Percentiles rank a stretch among this genome's conserved stretches.
Conservation (phyloP, 164 flowering plant genomes). For the Malania oleifera region DNA sequence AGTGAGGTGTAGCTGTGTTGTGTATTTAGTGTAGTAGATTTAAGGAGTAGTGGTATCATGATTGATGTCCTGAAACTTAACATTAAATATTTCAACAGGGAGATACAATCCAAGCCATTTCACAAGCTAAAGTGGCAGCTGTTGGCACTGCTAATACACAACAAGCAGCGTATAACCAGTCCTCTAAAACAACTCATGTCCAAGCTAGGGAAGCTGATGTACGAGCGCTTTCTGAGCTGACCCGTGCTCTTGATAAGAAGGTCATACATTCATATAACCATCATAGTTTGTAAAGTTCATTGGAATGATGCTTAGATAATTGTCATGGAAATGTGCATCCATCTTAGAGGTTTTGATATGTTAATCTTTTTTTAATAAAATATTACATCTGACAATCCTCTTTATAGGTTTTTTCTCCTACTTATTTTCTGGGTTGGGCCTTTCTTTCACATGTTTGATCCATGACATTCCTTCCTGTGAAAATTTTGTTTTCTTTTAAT, state of each 20-base stretch:
- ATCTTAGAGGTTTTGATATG: too few relatives aligned
- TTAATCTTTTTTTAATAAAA: too few relatives aligned
- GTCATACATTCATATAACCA: constrained; percentile 11
- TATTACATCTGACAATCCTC: too few relatives aligned
- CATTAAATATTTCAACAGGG: constrained; percentile 11
- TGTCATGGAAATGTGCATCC: too few relatives aligned
- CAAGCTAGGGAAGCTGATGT: constrained; percentile 31
- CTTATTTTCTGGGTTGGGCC: too few relatives aligned
- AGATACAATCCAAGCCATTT: constrained; percentile 5
- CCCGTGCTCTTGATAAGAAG: constrained; percentile 36
- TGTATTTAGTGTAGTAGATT: too few relatives aligned
- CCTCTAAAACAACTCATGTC: constrained; percentile 6
- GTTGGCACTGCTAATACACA: constrained; percentile 11
- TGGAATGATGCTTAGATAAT: too few relatives aligned
- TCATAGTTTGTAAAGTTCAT: not conserved
- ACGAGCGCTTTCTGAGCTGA: constrained; percentile 22
- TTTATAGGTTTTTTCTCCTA: too few relatives aligned
- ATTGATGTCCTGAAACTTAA: not conserved
- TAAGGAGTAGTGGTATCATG: not conserved
- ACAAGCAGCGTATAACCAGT: constrained; percentile 13
- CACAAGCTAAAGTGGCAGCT: constrained; percentile 18
- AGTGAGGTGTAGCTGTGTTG: too few relatives aligned
- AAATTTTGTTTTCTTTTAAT: too few relatives aligned
- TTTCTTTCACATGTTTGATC: too few relatives aligned
- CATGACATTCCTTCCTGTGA: too few relatives aligned